phyloP scores from a whole-genome alignment of 2,329 filamentous ascomycete genomes.

The Alternaria gaisen region DNA sequence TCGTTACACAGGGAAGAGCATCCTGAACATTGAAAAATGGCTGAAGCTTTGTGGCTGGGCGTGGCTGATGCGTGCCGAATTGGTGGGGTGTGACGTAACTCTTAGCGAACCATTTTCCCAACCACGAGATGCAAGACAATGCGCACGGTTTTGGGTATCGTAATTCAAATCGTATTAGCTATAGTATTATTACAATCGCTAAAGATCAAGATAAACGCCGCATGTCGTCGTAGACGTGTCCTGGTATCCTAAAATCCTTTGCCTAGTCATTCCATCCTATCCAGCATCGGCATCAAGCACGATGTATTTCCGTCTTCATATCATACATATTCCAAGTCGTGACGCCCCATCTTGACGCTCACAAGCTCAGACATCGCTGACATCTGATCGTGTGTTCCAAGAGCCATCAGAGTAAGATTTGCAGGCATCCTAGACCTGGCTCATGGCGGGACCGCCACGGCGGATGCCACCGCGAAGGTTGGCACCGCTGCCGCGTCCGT shows the following conservation, averaged over 20 bases:
- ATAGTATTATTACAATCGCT: conserved; percentile 15
- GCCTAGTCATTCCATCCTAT: not conserved
- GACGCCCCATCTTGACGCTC: not conserved
- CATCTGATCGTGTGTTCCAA: conserved; percentile 39
- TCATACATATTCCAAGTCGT: not conserved
- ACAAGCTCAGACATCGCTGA: conserved; percentile 16
- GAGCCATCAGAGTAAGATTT: conserved; percentile 34
- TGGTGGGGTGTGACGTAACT: not conserved
- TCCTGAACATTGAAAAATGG: not conserved
- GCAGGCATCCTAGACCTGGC: conserved; percentile 60
- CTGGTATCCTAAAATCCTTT: conserved; percentile 9
- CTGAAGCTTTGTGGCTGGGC: not conserved
- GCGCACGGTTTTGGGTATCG: not conserved
- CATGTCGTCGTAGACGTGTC: conserved; percentile 5
- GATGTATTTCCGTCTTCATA: conserved; percentile 13
- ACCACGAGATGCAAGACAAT: fast-evolving
- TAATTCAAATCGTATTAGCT: conserved; percentile 13
- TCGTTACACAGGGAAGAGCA: not conserved
- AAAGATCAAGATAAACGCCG: conserved; percentile 13
- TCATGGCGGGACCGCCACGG: conserved; percentile 61
- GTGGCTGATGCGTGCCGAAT: not conserved
- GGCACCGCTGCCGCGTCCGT: conserved; percentile 58
- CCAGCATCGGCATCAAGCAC: conserved; percentile 12
- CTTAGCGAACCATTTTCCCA: not conserved
- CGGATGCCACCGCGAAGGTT: conserved; percentile 59